Percentiles rank a stretch among this genome's conserved stretches.
These are phyloP conservation scores for Theobroma cacao DNA, from an alignment of 345 rosid species.

Conservation along the genomic window DNA sequence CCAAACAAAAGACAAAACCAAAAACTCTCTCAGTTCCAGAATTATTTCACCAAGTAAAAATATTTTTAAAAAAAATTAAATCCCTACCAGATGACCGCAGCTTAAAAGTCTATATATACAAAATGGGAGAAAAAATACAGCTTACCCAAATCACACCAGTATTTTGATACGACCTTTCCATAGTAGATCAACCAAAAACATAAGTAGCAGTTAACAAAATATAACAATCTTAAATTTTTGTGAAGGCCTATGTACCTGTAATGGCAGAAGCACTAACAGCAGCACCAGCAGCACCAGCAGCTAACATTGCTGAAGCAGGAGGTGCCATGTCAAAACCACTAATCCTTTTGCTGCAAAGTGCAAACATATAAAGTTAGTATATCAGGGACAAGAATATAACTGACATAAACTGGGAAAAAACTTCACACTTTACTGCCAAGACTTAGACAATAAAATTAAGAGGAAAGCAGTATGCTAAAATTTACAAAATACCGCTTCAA, in stretches of 20 bases:
- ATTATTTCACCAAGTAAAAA: constrained; percentile 57
- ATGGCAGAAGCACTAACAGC: constrained; percentile 18
- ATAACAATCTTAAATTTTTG: constrained; percentile 20
- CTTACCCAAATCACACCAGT: constrained; percentile 90
- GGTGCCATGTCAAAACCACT: constrained; percentile 99
- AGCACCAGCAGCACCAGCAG: constrained; percentile 44
- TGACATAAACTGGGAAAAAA: not conserved
- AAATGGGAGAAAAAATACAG: constrained; percentile 39
- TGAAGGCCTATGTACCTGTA: constrained; percentile 52
- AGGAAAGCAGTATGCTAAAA: no score
- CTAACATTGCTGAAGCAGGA: constrained; percentile 73
- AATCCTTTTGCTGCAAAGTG: constrained; percentile 76
- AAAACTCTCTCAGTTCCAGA: constrained; percentile 83
- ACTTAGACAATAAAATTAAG: not conserved
- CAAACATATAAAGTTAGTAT: constrained; percentile 22
- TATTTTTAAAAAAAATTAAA: constrained; percentile 32
- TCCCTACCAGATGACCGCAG: constrained; percentile 39
- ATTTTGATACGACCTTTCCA: constrained; percentile 72
- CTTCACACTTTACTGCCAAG: not conserved
- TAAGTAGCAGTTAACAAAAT: constrained; percentile 42
- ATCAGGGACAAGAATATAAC: not conserved
- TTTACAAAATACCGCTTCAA: not conserved
- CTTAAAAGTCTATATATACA: constrained; percentile 35
- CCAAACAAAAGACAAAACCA: constrained; percentile 64
- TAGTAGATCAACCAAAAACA: constrained; percentile 66